Conservation (phyloP, 1,284 basidiomycete species). For the Xanthoconium separans region DNA sequence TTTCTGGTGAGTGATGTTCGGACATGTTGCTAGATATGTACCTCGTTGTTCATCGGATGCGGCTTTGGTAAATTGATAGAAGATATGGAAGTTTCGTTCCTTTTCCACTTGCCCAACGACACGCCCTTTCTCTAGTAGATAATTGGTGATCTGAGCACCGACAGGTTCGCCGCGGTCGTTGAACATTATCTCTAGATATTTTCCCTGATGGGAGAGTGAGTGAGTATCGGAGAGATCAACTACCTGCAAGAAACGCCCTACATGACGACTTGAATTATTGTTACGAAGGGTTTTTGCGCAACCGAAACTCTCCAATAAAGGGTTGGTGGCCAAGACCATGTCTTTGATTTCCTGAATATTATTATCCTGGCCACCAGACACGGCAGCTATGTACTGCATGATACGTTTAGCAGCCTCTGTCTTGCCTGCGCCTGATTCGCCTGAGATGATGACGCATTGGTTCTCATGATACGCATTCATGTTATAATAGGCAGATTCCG, state of each 20-base stretch:
- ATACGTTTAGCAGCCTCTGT: constrained; percentile 98
- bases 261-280: constrained; percentile 98
- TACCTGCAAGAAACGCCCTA: constrained; percentile 41
- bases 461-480: constrained; percentile 99
- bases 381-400: constrained; percentile 99
- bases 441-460: constrained; percentile 99
- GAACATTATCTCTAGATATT: constrained; percentile 99
- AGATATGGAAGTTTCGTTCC: constrained; percentile 98
- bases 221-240: constrained; percentile 10
- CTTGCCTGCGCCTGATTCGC: constrained; percentile 97
- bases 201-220: constrained; percentile 60
- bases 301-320: constrained; percentile 96
- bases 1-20: constrained; percentile 14
- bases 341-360: constrained; percentile 98
- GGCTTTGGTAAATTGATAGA: constrained; percentile 99
- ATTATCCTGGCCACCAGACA: constrained; percentile 82
- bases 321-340: constrained; percentile 99
- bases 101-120: constrained; percentile 97
- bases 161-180: constrained; percentile 91
- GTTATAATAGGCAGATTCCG: constrained; percentile 97
- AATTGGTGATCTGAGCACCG: constrained; percentile 98
- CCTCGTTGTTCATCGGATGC: constrained; percentile 88
- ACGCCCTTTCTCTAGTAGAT: constrained; percentile 95
- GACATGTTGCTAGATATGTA: constrained; percentile 29
- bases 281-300: constrained; percentile 99